Base-by-base conservation (phyloP, 768 basidiomycete genomes). In the Hericium coralloides region DNA sequence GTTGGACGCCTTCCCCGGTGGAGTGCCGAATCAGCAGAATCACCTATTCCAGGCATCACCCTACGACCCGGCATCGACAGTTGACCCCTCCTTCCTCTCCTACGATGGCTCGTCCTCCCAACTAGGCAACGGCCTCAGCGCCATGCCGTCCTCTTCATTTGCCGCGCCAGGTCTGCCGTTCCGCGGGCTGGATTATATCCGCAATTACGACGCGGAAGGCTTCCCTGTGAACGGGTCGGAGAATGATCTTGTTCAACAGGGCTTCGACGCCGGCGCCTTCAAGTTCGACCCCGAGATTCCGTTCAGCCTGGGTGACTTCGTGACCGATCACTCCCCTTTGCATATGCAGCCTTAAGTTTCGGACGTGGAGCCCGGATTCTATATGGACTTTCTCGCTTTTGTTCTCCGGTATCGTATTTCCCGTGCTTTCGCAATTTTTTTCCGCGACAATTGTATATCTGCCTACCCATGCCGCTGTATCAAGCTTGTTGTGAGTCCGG, bases 181-280 rank as follows among this genome's bases (percentile, higher is more conserved):
- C 75, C 79, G 82, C 31, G 91, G 89, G 10, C 75, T 92, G 36
- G 91, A 93, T 63, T 93, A 81, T 64, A 85, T 93, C 65, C 82
- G 87, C 63, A 91, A 89, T 64, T 91, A 86, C 66, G 76, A 75
- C 62, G 77, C 82, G 52, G 77, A 78, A 4, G 68, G 71, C 43
- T 70, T 68, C 59, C 12, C 54, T 5, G 50, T 58, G 26, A 52
- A 49, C 38, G 31, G 31, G 31, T 55, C 61, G 39, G 76, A 76
- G 43, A 72, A 73, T 61, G 78, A 79, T 51, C 66, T 68, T 26
- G 65, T 79, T 51, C 80, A 79, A 73, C 76, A 77, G 61, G 80
- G 79, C 64, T 87, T 89, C 65, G 90, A 91, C 67, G 76, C 81
- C 58, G 78, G 82, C 53, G 82, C 83, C 37, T 90, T 90, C 70